Base-by-base conservation (phyloP, 1,284 basidiomycete genomes). In the Mycosarcoma mackinlayi region DNA sequence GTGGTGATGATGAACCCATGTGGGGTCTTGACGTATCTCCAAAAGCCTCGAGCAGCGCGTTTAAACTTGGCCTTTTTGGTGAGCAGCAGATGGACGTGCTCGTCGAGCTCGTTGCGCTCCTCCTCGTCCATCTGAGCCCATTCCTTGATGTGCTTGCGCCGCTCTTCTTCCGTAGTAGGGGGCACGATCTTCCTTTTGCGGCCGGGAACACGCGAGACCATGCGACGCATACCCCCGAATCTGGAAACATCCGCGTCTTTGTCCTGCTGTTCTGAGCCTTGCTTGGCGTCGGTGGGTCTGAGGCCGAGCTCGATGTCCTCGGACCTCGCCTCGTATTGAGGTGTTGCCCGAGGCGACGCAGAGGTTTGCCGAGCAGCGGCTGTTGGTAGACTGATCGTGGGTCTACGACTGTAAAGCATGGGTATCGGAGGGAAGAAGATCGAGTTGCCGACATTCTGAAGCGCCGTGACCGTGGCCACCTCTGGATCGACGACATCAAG, bases 31-130 rank as follows among this genome's bases (percentile, higher is more conserved):
- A 79, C 72, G 53, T 77, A 81, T 25, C 66, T 48, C 51, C 68
- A 68, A 49, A 81, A 81, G 7, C 79, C 79, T 16, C 55, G 56
- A 2, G 61, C 42, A 14, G 64, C 68, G 23, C 78, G 75, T 34
- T 70, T 73, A 53, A 77, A 67, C 57, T 87, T 89, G 27, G 88
- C 88, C 30, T 87, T 87, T 63, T 88, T 88, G 23, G 86, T 86
- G 14, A 95, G 86, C 3, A 93, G 87, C 69, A 91, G 88, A 53
- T 90, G 88, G 21, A 95, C 90, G 84, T 94, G 92, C 33, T 87
- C 85, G 80, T 93, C 91, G 21, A 93, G 84, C 45, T 79, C 73
- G 33, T 73, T 65, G 27, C 79, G 71, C 42, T 81, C 78, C 13
- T 79, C 75, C 24, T 73, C 73, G 62, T 81, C 79, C 77, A 81